Evolutionary conservation across 2,329 filamentous ascomycete genomes (phyloP).

Genomic region (Pseudohalonectria lignicola): DNA sequence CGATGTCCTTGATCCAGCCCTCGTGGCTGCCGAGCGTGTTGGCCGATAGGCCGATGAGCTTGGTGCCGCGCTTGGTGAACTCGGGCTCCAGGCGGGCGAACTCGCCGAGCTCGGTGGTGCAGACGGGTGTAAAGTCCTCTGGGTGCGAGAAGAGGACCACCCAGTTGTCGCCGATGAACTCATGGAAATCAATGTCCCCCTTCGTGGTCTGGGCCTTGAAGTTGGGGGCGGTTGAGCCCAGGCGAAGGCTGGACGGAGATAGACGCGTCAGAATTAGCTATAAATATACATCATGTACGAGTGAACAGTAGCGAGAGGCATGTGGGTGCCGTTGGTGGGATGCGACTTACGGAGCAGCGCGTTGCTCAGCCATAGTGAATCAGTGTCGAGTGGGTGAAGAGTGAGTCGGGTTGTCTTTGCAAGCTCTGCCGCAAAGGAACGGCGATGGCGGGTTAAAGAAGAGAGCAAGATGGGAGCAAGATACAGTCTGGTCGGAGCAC

Average conservation of each 20-base stretch:
- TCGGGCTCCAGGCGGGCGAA: conserved; percentile 84
- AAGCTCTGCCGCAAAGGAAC: too few species aligned
- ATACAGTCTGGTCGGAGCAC: too few species aligned
- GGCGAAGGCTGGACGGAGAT: conserved; percentile 38
- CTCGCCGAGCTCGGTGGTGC: conserved; percentile 85
- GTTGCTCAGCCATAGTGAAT: conserved; percentile 21
- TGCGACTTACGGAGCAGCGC: conserved; percentile 20
- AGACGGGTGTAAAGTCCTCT: conserved; percentile 87
- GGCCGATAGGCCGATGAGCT: conserved; percentile 84
- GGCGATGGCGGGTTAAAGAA: too few species aligned
- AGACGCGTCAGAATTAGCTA: neutral
- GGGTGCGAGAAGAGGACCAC: conserved; percentile 78
- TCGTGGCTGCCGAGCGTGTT: conserved; percentile 78
- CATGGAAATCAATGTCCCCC: conserved; percentile 71
- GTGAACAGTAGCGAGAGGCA: too few species aligned
- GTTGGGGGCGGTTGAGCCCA: conserved; percentile 63
- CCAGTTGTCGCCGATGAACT: conserved; percentile 72
- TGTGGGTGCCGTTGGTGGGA: too few species aligned
- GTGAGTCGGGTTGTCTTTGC: too few species aligned
- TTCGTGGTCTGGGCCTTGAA: conserved; percentile 74
- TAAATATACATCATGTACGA: too few species aligned
- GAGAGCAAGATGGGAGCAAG: too few species aligned
- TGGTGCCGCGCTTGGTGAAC: conserved; percentile 76
- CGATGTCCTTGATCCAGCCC: conserved; percentile 84
- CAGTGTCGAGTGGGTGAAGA: too few species aligned